Evolutionary conservation across 129 eudicot genomes (phyloP).

Genomic region (sunflower (Helianthus annuus)): HanXRQr2.0-SUNRISE NC_035447.2:33028525-33029024

Average conservation of each 20-base stretch:
- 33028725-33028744: conserved; percentile 32
- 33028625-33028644: conserved; percentile 50
- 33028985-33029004: conserved; percentile 33
- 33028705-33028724: conserved; percentile 49
- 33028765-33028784: conserved; percentile 10
- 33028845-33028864: conserved; percentile 26
- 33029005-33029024: conserved; percentile 43
- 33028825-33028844: conserved; percentile 27
- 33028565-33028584: conserved; percentile 66
- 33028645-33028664: conserved; percentile 66
- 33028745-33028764: conserved; percentile 22
- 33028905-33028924: conserved; percentile 71
- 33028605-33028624: conserved; percentile 69
- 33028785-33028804: conserved; percentile 26
- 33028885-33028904: conserved; percentile 57
- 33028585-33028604: conserved; percentile 39
- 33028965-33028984: conserved; percentile 41
- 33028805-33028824: conserved; percentile 26
- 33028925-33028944: conserved; percentile 67
- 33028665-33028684: conserved; percentile 47
- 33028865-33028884: conserved; percentile 36
- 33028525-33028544: conserved; percentile 75
- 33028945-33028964: conserved; percentile 37
- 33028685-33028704: conserved; percentile 41
- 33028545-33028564: conserved; percentile 77